Evolutionary conservation across 1,284 basidiomycete genomes (phyloP).

Genomic region (Hemileia vastatrix): DNA sequence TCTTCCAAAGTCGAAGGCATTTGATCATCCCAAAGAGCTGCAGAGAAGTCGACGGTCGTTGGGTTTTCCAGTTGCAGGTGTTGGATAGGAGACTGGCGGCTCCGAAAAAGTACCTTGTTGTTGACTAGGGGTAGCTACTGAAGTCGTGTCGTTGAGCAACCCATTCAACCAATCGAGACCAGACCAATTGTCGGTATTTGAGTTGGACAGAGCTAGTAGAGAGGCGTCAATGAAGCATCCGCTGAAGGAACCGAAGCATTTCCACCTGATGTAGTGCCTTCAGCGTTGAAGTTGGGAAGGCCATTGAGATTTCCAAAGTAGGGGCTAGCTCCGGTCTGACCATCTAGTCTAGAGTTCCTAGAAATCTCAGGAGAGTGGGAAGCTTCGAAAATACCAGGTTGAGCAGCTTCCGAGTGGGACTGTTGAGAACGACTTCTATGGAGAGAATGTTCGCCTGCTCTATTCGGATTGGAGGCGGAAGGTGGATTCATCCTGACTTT

Average conservation of each 20-base stretch:
- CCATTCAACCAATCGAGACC: neutral
- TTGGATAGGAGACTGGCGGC: neutral
- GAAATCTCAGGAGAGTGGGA: neutral
- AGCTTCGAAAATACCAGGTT: neutral
- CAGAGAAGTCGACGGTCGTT: neutral
- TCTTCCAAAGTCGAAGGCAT: too few species aligned
- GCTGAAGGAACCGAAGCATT: neutral
- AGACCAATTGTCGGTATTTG: neutral
- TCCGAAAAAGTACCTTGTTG: too few species aligned
- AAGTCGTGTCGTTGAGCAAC: neutral
- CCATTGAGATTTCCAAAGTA: neutral
- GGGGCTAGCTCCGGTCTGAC: neutral
- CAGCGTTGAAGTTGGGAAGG: too few species aligned
- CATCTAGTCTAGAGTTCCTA: neutral
- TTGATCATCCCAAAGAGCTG: neutral
- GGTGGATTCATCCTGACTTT: too few species aligned
- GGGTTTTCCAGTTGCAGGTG: neutral
- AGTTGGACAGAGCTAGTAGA: neutral
- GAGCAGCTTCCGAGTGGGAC: too few species aligned
- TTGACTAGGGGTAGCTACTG: neutral
- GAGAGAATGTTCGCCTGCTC: too few species aligned
- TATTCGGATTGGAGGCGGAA: too few species aligned
- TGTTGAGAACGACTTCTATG: too few species aligned
- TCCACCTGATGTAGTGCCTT: neutral
- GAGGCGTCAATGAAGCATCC: neutral